Conservation (phyloP, 1,284 basidiomycete species). For the Phylloporus sp. region DNA sequence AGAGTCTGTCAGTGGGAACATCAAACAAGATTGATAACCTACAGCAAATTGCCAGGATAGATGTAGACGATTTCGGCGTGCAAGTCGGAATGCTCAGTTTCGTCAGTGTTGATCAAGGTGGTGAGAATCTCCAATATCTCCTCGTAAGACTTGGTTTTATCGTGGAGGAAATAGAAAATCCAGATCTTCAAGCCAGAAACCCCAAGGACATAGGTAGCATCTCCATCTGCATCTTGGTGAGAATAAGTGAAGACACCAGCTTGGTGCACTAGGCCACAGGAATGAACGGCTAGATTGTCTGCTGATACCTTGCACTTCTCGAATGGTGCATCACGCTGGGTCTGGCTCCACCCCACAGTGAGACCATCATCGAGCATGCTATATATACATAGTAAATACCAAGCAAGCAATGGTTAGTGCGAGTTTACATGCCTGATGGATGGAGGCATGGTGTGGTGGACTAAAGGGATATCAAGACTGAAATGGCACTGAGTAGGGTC, state of each 20-base stretch:
- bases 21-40: neutral
- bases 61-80: neutral
- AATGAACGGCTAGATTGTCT: neutral
- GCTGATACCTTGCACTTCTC: neutral
- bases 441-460: neutral
- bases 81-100: neutral
- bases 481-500: neutral
- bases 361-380: constrained; percentile 5
- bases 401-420: neutral
- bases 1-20: no score
- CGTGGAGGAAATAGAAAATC: neutral
- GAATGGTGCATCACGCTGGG: neutral
- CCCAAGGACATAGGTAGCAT: neutral
- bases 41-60: neutral
- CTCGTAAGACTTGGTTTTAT: neutral
- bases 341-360: neutral
- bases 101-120: neutral
- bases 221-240: neutral
- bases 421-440: neutral
- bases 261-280: neutral
- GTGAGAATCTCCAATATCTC: neutral
- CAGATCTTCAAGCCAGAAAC: neutral
- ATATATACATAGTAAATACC: neutral
- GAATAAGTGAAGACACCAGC: neutral
- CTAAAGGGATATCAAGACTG: neutral